Evolutionary conservation across 352 stramenopile genomes (phyloP), one percentile per base, ranked within the genome.

Genomic region (Phytophthora pluvialis): DNA sequence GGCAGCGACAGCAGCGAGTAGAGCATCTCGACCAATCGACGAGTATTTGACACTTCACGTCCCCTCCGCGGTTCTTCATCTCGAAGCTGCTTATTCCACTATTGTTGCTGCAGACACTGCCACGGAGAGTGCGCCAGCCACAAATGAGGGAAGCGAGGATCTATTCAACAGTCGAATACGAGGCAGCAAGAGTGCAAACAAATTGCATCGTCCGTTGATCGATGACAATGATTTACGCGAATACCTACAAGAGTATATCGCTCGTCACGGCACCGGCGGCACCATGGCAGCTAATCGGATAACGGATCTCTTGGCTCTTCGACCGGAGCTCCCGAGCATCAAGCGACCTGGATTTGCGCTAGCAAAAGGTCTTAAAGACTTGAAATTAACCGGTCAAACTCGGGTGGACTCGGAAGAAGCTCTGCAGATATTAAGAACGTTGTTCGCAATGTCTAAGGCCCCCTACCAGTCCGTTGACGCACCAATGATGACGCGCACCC

Each of bases 171-270:
- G n/a, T n/a, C n/a, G n/a, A n/a, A 60, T 38, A n/a, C 64, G 9
- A 67, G 28, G 13, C 38, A 39, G 46, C 10, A 69, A 64, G 36
- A 52, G 51, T 32, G 35, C 39, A 6, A 26, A 49, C 25, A 64
- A 69, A 29, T 15, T 61, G 0, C 40, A 39, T 25, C 33, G 12
- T 12, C 18, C 32, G 25, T 64, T 52, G 1, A 13, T 83, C 12
- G 50, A 75, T 21, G 54, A 70, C 12, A 67, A 78, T 13, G 57
- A 72, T 4, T 61, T 89, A 18, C 58, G 55, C 10, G 21, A 64
- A 5, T 83, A 78, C 10, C 18, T 89, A 7, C 40, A 75, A 38
- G 60, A 82, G 8, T 89, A 73, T 50, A 72, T 89, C 15, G 36
- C 60, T n/a, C 60, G 53, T 12, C 67, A 73, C 29, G 75, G 75